A percentile compares a stretch with the other conserved stretches of the same genome.
Conservation (phyloP, 2,329 filamentous ascomycete species). For the Zasmidium citrigriseum region DNA sequence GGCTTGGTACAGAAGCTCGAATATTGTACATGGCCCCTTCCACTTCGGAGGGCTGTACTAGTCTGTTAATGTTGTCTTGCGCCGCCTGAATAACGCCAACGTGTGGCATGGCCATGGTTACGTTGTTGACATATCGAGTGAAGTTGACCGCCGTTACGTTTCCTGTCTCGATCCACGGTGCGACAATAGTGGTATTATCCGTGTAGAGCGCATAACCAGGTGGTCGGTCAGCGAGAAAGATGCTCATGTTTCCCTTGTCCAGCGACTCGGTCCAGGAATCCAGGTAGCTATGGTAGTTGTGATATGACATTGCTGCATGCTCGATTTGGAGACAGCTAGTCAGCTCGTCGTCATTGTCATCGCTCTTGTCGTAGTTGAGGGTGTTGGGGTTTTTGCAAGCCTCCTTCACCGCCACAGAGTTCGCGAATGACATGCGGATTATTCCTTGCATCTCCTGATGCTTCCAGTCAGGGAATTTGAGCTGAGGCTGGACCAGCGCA, state of each 20-base stretch:
- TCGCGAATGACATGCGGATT: conserved; percentile 65
- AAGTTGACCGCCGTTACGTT: conserved; percentile 55
- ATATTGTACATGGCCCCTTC: conserved; percentile 69
- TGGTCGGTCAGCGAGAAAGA: conserved; percentile 53
- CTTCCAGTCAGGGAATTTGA: conserved; percentile 61
- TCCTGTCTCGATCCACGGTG: conserved; percentile 66
- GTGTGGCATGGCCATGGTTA: conserved; percentile 77
- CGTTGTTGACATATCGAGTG: conserved; percentile 64
- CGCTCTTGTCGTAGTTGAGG: conserved; percentile 44
- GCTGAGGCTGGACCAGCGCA: conserved; percentile 71
- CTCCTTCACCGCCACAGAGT: conserved; percentile 56
- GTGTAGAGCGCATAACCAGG: conserved; percentile 63
- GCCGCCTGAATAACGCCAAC: conserved; percentile 67
- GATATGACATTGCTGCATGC: conserved; percentile 68
- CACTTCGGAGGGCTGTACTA: conserved; percentile 66
- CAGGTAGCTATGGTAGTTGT: conserved; percentile 65
- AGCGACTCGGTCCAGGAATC: conserved; percentile 53
- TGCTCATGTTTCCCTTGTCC: conserved; percentile 45
- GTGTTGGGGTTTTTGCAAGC: conserved; percentile 65
- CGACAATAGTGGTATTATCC: conserved; percentile 71
- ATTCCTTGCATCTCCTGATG: conserved; percentile 53
- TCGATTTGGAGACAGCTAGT: conserved; percentile 68
- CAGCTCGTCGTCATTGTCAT: background rate
- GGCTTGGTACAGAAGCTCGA: conserved; percentile 68
- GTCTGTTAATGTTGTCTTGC: conserved; percentile 60